phyloP scores from a whole-genome alignment of 441 rosid genomes.

The Rhodomyrtus psidioides region DNA sequence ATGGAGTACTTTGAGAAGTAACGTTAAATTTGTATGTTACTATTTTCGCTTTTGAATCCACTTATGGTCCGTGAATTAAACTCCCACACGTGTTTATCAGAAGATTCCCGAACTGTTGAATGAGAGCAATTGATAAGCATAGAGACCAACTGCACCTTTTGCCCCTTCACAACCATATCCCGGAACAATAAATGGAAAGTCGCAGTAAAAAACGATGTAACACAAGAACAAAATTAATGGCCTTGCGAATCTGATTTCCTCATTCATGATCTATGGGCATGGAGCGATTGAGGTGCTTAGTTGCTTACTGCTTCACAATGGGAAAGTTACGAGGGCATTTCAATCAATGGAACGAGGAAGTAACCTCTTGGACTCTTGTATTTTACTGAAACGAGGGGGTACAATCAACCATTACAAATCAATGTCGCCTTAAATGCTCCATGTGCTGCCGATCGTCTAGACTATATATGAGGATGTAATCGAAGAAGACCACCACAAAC shows the following conservation, averaged over 20 bases:
- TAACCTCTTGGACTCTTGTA: no score
- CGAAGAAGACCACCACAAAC: no score
- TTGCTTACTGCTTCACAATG: no score
- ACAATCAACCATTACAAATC: no score
- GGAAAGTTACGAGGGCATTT: no score
- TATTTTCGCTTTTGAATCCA: background rate
- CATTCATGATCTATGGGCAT: background rate
- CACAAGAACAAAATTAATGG: background rate
- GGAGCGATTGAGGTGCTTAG: no score
- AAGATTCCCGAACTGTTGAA: background rate
- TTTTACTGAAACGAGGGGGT: no score
- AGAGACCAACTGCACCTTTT: constrained; percentile 40
- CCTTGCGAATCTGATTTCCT: background rate
- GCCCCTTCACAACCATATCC: constrained; percentile 72
- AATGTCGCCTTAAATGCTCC: no score
- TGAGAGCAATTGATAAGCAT: constrained; percentile 23
- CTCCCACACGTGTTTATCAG: background rate
- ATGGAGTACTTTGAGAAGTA: background rate
- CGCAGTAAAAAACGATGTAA: constrained; percentile 14
- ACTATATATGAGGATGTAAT: no score
- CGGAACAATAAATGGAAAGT: constrained; percentile 73
- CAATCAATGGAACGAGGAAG: no score
- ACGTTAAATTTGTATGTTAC: background rate
- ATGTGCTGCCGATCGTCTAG: no score
- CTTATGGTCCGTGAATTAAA: background rate